Conservation (phyloP, 2,329 filamentous ascomycete species). For the Rugonectria rugulosa region DNA sequence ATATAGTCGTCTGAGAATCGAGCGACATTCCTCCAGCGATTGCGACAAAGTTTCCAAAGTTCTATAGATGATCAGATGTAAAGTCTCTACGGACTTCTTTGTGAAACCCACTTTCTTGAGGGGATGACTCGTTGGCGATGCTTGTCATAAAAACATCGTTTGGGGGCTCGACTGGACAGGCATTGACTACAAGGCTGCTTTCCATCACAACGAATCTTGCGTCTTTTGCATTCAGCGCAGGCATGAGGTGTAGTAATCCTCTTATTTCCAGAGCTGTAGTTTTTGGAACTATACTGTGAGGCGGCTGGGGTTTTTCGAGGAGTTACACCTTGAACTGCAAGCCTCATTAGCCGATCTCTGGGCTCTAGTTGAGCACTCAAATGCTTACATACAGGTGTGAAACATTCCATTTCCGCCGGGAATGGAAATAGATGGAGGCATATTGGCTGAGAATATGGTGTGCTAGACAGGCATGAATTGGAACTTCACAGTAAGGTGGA, state of each 20-base stretch:
- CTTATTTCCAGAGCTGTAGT: slow-evolving; percentile 51
- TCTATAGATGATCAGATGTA: slow-evolving; percentile 40
- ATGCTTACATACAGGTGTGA: slow-evolving; percentile 34
- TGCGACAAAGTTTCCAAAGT: slow-evolving; percentile 70
- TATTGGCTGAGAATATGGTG: slow-evolving; percentile 16
- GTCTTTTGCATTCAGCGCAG: slow-evolving; percentile 78
- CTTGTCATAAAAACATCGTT: slow-evolving; percentile 82
- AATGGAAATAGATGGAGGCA: slow-evolving; percentile 54
- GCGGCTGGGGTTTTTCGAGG: slow-evolving; percentile 57
- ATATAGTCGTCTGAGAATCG: slow-evolving; percentile 68
- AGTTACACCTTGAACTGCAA: slow-evolving; percentile 60
- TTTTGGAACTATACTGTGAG: slow-evolving; percentile 46
- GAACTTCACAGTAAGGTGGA: slow-evolving; percentile 10
- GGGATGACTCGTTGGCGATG: slow-evolving; percentile 79
- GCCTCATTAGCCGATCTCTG: slow-evolving; percentile 19
- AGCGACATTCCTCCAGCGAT: slow-evolving; percentile 70
- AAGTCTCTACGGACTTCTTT: slow-evolving; percentile 19
- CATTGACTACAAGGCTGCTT: slow-evolving; percentile 84
- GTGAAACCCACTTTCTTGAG: slow-evolving; percentile 72
- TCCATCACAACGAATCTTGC: slow-evolving; percentile 86
- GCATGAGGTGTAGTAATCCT: slow-evolving; percentile 68
- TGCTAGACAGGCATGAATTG: neutral
- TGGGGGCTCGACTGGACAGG: slow-evolving; percentile 80
- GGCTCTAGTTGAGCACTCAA: neutral
- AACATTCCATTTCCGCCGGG: slow-evolving; percentile 51